A percentile compares a stretch with the other conserved stretches of the same genome.
These are phyloP conservation scores for Diaporthe nobilis DNA, from an alignment of 2,329 filamentous ascomycete genomes.

Conservation along the genomic window DNA sequence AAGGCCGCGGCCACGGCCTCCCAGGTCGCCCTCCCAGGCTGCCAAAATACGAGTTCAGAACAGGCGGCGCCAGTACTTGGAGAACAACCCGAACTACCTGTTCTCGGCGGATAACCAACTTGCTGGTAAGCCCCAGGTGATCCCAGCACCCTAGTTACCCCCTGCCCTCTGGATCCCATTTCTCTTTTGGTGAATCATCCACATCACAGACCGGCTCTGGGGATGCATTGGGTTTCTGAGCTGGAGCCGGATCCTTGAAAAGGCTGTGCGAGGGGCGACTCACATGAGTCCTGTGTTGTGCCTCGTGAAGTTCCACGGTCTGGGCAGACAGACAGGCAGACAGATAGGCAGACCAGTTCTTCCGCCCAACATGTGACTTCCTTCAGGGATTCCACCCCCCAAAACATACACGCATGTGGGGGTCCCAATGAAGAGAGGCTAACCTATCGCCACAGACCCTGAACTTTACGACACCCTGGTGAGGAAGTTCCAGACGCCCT, in stretches of 20 bases:
- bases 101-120: constrained; percentile 67
- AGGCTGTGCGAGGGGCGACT: neutral
- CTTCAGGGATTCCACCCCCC: neutral
- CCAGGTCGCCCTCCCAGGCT: constrained; percentile 56
- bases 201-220: neutral
- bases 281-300: neutral
- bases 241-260: no score
- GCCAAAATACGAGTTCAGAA: constrained; percentile 76
- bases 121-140: constrained; percentile 56
- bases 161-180: neutral
- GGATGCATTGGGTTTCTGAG: neutral
- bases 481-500: constrained; percentile 79
- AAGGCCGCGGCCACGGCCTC: constrained; percentile 60
- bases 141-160: neutral
- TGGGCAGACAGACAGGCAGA: neutral
- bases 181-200: constrained; percentile 14
- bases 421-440: neutral
- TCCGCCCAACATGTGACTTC: neutral
- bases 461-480: constrained; percentile 86
- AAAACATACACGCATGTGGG: neutral
- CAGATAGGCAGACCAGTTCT: neutral
- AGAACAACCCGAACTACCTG: constrained; percentile 81
- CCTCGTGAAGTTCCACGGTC: neutral
- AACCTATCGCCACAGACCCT: constrained; percentile 67
- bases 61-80: constrained; percentile 82